Evolutionary conservation across 2,329 filamentous ascomycete genomes (phyloP), one percentile per base, ranked within the genome.

Genomic region (Talaromyces sp.): DNA sequence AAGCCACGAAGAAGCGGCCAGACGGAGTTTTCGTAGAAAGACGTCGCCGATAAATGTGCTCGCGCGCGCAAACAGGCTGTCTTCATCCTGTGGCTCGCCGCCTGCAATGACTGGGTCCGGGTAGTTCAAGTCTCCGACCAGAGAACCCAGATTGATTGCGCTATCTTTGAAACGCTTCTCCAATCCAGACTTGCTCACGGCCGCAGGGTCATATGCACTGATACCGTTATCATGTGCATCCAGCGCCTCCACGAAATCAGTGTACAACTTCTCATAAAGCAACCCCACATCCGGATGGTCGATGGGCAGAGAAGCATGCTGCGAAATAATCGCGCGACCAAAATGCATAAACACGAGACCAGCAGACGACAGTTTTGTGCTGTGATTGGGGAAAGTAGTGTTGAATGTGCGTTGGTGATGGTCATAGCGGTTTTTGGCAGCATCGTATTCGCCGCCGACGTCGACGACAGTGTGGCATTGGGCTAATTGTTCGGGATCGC

Each of bases 211-310:
- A 80, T 96, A 96, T 66, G 84, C 85, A 31, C 89, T 89, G 75
- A 99, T 90, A 70, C 95, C 95, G 78, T 99, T 99, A 84, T 99
- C 95, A 80, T 99, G 94, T 65, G 93, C 95, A 79, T 99, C 95
- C 64, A 99, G 89, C 1, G 95, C 93, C 83, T 99, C 95, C 76
- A 99, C 85, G 78, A 98, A 97, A 78, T 90, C 90, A 70, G 90
- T 88, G 84, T 99, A 99, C 60, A 99, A 81, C 83, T 97, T 97
- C 73, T 87, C 84, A 83, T 91, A 96, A 63, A 99, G 83, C 35
- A 96, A 79, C 47, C 85, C 83, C 52, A 95, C 89, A 69, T 93
- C 89, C 50, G 87, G 78, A 69, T 85, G 83, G 62, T 89, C 87
- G 69, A 87, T 81, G 13, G 84, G 75, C 33, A 89, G 79, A 6